These are phyloP conservation scores for Adansonia gregorii DNA, from an alignment of 441 rosid genomes.

Conservation along the genomic window DNA sequence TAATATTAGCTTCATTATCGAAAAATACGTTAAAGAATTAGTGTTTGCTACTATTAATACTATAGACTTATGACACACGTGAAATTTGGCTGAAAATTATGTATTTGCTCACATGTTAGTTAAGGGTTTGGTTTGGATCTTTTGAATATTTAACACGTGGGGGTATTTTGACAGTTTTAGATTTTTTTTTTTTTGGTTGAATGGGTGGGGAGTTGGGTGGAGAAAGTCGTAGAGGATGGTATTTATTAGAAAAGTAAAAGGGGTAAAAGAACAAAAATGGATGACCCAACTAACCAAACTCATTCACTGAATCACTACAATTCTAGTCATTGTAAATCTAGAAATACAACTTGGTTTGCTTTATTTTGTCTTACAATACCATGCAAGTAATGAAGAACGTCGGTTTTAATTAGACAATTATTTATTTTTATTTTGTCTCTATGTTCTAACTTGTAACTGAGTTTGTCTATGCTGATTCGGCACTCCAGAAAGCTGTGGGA, in stretches of 20 bases:
- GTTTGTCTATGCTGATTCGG: neutral
- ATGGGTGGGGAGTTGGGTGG: neutral
- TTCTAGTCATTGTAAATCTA: neutral
- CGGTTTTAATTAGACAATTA: neutral
- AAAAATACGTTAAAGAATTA: neutral
- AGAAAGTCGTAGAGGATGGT: neutral
- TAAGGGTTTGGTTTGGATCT: neutral
- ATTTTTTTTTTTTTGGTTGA: neutral
- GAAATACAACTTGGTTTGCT: neutral
- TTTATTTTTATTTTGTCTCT: too few relatives aligned
- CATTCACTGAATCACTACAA: neutral
- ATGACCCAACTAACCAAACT: neutral
- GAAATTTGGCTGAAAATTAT: neutral
- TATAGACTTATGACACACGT: neutral
- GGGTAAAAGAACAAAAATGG: neutral
- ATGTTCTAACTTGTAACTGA: too few relatives aligned
- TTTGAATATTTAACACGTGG: neutral
- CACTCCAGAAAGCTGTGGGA: slow-evolving; percentile 7
- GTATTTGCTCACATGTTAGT: slow-evolving; percentile 5
- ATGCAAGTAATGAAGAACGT: neutral
- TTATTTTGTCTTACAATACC: neutral
- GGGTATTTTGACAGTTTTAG: neutral
- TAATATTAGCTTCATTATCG: neutral
- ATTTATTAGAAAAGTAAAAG: neutral
- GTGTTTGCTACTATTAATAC: neutral